Base-by-base conservation (phyloP, 2,329 filamentous ascomycete species). In the Cytospora mali region DNA sequence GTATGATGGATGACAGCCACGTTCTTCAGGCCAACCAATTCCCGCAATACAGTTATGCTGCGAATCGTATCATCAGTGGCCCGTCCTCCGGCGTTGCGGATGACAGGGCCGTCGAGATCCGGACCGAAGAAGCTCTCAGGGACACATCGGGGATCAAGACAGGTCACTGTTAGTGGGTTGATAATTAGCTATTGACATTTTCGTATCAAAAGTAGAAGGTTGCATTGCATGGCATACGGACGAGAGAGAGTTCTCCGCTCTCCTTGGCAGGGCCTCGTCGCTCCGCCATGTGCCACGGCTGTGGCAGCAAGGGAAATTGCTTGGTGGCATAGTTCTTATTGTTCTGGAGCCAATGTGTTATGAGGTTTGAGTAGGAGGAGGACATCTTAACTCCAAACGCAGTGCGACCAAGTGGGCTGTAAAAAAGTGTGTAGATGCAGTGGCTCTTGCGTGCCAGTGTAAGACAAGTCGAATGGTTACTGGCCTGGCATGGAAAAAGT, bases 51-150 rank as follows among this genome's bases (percentile, higher is more conserved):
- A 25, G 62, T 49, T n/a, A 64, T 2, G 31, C 59, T 64, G 21
- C 55, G 59, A 25, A 64, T 51, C 4, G 51, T 55, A 16, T 64
- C 62, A 27, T 64, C 55, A 4, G 59, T 64, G 6, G 55, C 62
- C 4, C 62, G 55, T 27, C 62, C 59, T 9, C 59, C 62, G 4
- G 59, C 59, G 7, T 64, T 64, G 27, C 59, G 62, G 14, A 62
- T n/a, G 31, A 62, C 59, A 7, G 25, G 27, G 25, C 62, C 59
- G 51, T 33, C 50, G 16, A 62, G 55, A 1, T 6, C 39, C 9
- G 62, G 55, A 4, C 62, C 62, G 27, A 64, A 64, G 51, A 62
- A 64, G 14, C 29, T 46, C 27, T 64, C 59, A 13, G 62, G 62
- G n/a, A 62, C 55, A 11, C 59, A 62, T 5, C 62, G 62, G 10